A percentile compares a stretch with the other conserved stretches of the same genome.
phyloP scores from a whole-genome alignment of 2,329 filamentous ascomycete genomes.

The Elsinoe arachidis region DNA sequence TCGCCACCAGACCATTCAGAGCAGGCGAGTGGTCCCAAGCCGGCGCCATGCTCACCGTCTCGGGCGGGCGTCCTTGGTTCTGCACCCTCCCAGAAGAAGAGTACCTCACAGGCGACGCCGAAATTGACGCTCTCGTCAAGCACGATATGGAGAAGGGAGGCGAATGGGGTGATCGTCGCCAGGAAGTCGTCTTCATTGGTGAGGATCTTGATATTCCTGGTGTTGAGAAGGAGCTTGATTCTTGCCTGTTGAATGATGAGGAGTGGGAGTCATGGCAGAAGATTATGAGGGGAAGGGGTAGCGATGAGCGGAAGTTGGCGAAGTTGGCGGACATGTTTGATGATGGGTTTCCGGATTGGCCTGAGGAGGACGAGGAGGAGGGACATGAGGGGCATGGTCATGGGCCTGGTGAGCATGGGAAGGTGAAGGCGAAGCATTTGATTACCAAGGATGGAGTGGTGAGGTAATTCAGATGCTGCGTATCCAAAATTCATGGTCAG shows the following conservation, averaged over 20 bases:
- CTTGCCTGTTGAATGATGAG: constrained; percentile 51
- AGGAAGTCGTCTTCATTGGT: constrained; percentile 67
- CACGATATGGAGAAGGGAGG: constrained; percentile 41
- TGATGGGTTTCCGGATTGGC: constrained; percentile 26
- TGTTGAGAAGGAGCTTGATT: constrained; percentile 48
- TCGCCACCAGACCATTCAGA: constrained; percentile 49
- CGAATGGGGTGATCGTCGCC: constrained; percentile 59
- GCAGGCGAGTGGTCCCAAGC: constrained; percentile 56
- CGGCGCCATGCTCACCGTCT: constrained; percentile 54
- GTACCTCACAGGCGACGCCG: constrained; percentile 41
- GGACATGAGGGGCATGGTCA: constrained; percentile 18
- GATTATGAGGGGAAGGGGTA: constrained; percentile 26
- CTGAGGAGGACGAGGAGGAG: constrained; percentile 18
- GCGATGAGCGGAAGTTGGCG: constrained; percentile 25
- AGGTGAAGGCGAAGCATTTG: constrained; percentile 11
- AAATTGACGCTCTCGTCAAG: constrained; percentile 40
- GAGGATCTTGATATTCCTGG: constrained; percentile 49
- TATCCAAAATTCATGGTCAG: not conserved
- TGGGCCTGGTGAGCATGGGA: constrained; percentile 12
- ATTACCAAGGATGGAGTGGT: constrained; percentile 12
- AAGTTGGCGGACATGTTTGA: constrained; percentile 36
- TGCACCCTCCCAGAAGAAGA: constrained; percentile 47
- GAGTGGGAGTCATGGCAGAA: constrained; percentile 42
- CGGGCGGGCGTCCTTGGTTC: constrained; percentile 51
- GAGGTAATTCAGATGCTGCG: not conserved